A percentile compares a stretch with the other conserved stretches of the same genome.
Conservation (phyloP, 2,329 filamentous ascomycete species). For the Hymenoscyphus fraxineus region DNA sequence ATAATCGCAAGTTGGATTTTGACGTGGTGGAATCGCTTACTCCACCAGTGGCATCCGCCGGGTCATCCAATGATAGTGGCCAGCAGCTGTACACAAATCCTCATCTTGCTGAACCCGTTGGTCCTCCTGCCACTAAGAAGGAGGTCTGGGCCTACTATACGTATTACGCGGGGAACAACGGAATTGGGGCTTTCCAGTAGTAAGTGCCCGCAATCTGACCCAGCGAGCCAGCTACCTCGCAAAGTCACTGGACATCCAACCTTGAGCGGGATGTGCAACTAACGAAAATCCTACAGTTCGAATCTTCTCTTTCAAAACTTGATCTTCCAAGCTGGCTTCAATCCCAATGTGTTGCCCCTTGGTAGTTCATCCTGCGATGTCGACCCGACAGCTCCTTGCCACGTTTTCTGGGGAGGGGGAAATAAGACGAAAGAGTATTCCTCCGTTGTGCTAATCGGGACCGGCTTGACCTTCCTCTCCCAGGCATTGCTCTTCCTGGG, state of each 20-base stretch:
- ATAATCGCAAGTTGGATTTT: not conserved
- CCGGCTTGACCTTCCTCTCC: conserved; percentile 30
- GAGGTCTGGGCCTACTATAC: conserved; percentile 32
- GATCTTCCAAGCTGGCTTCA: conserved; percentile 34
- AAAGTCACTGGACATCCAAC: no score
- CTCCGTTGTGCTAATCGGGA: conserved; percentile 31
- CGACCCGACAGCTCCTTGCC: conserved; percentile 28
- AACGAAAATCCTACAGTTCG: conserved; percentile 20
- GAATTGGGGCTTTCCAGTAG: conserved; percentile 35
- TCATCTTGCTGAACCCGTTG: conserved; percentile 20
- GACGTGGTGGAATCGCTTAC: not conserved
- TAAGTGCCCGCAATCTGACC: conserved; percentile 15
- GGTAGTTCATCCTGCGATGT: conserved; percentile 29
- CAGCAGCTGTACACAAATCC: conserved; percentile 16
- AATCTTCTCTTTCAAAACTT: conserved; percentile 35
- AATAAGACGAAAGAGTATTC: conserved; percentile 29
- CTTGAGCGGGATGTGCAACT: not conserved
- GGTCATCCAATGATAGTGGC: not conserved
- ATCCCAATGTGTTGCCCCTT: conserved; percentile 32
- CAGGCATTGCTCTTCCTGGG: conserved; percentile 31
- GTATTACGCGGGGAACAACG: conserved; percentile 34
- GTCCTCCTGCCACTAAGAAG: conserved; percentile 27
- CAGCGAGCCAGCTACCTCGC: no score
- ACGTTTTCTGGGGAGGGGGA: conserved; percentile 33
- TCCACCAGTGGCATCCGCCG: not conserved